Base-by-base conservation (phyloP, 2,329 filamentous ascomycete genomes). In the Aspergillus sergii region DNA sequence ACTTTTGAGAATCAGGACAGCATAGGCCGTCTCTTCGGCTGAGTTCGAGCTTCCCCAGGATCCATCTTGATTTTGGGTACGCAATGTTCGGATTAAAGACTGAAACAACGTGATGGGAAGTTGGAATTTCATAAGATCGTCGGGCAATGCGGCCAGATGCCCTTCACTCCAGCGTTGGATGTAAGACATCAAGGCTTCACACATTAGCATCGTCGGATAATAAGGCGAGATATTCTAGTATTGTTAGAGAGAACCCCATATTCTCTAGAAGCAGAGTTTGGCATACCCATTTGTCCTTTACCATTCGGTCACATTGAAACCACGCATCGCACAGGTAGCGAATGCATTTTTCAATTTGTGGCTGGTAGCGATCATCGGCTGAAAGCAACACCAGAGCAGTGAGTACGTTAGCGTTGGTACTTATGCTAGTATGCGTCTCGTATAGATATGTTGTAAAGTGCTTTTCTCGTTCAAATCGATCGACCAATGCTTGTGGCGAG, bases 221-320 rank as follows among this genome's bases (percentile, higher is more conserved):
- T 56, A 56, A 10, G 53, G 53, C 32, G 53, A 56, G 21, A 56
- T 32, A 26, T 56, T 56, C 53, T 56, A 39, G 34, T 3, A 30
- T 54, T 51, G 51, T 45, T 45, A n/a, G 41, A 12, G 11, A 10
- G 1, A 34, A 11, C 3, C 11, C 32, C 32, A 5, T 12, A 34
- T 14, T 14, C 2, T 14, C 32, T 34, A 34, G 4, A 5, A 34
- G 4, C 11, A 34, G 4, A 34, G 32, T 34, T 34, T 12, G 32
- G 11, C 32, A 10, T 45, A 61, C 59, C 59, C 59, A 61, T 61
- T 61, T 61, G 26, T 61, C 59, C 4, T 51, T 26, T 10, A 57
- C 53, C 30, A 61, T 14, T 10, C 59, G 14, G 51, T 61, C 45
- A 16, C 26, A 57, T 9, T 30, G 19, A 10, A 48, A 57, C 54